Evolutionary conservation across 257 asterid species (phyloP), one percentile per base, ranked within the genome.

Genomic region (Paulownia fortunei): DNA sequence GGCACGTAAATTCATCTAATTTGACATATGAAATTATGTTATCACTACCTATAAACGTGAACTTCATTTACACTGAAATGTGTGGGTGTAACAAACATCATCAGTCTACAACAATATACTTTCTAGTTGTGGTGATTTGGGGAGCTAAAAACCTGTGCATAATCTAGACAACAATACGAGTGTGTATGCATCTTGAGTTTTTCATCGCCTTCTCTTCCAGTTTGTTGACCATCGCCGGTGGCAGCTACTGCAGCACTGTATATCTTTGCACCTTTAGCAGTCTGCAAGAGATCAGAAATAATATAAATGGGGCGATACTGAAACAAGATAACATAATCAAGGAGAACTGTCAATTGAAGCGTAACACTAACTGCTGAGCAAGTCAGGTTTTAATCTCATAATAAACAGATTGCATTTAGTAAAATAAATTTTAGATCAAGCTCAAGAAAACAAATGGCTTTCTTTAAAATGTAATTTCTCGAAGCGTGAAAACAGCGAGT

Each of bases 161-260:
- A 94, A 78, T 94, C 97, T 54, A 94, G 90, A 81, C 98, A 94
- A 61, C 98, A 92, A 67, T 92, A 94, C 3, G 97, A 92, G 81
- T 94, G 98, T 0, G 97, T 92, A 60, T 94, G 98, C 94, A 94
- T 55, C 86, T 94, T 94, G 58, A 86, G 84, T 83, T 94, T 94
- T 37, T 94, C 98, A 55, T 92, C 97, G 78, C 96, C 97, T 79
- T 89, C 97, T 84, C 87, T 89, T 72, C 98, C 96, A 59, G 71
- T 69, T 36, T 80, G 89, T 76, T 79, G 91, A 64, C 85, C 82
- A 73, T 92, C 97, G 8, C 55, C 95, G 5, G 85, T 84, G 18
- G 90, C 97, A 83, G 94, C 89, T n/a, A 89, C 89, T 9, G 97
- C 98, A 76, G 97, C 92, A 84, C 86, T 92, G 82, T 89, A 87